Percentiles rank a stretch among this genome's conserved stretches.
phyloP scores from a whole-genome alignment of 202 grass and related monocot species.

The Setaria viridis region DNA sequence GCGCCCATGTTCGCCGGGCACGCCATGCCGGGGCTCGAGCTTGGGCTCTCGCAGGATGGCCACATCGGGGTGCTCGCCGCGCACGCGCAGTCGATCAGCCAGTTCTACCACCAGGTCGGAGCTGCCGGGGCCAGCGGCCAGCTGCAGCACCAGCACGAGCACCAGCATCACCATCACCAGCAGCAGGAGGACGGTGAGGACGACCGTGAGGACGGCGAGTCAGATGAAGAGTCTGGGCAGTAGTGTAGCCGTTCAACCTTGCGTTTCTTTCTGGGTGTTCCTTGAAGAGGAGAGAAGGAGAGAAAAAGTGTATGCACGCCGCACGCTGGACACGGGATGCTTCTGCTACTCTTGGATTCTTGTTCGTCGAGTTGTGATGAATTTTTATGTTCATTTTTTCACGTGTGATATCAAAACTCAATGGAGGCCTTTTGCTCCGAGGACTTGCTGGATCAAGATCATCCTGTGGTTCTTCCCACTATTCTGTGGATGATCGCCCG shows the following conservation, averaged over 20 bases:
- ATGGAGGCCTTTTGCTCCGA: slow-evolving; percentile 53
- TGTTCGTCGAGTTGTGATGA: slow-evolving; percentile 58
- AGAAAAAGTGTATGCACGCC: slow-evolving; percentile 43
- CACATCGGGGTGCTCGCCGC: slow-evolving; percentile 73
- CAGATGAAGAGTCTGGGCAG: slow-evolving; percentile 70
- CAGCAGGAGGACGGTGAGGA: slow-evolving; percentile 78
- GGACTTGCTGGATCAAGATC: slow-evolving; percentile 46
- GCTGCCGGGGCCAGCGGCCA: slow-evolving; percentile 47
- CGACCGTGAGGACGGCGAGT: slow-evolving; percentile 61
- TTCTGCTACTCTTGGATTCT: slow-evolving; percentile 44
- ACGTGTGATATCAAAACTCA: slow-evolving; percentile 49
- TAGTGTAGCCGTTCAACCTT: slow-evolving; percentile 34
- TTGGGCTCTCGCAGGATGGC: slow-evolving; percentile 85
- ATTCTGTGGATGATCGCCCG: slow-evolving; percentile 34
- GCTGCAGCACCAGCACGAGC: slow-evolving; percentile 55
- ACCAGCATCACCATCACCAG: slow-evolving; percentile 61
- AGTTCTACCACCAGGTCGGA: slow-evolving; percentile 72
- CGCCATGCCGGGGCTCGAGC: slow-evolving; percentile 80
- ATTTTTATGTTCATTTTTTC: slow-evolving; percentile 66
- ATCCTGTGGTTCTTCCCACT: slow-evolving; percentile 38
- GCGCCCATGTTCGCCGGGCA: slow-evolving; percentile 76
- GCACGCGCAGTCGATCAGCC: slow-evolving; percentile 68
- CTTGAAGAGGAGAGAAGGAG: slow-evolving; percentile 29
- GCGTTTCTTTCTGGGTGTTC: slow-evolving; percentile 36
- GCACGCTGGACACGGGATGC: slow-evolving; percentile 41